phyloP scores from a whole-genome alignment of 1,284 basidiomycete genomes.

The Cutaneotrichosporon sp. region DNA sequence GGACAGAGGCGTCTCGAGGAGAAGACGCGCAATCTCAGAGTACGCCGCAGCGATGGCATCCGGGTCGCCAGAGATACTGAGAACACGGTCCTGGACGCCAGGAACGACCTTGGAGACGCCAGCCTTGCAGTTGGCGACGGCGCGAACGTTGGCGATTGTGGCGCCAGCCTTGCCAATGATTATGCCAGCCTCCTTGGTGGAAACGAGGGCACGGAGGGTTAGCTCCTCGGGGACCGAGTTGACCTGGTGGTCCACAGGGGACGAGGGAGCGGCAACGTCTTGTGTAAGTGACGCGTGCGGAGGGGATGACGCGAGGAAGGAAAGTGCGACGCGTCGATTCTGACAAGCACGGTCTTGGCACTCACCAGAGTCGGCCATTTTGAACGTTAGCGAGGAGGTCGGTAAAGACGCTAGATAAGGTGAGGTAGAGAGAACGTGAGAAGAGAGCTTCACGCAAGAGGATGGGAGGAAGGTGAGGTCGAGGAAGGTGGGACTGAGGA shows the following conservation, averaged over 20 bases:
- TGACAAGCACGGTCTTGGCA: slow-evolving; percentile 1
- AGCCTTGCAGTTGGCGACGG: slow-evolving; percentile 93
- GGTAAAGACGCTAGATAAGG: slow-evolving; percentile 16
- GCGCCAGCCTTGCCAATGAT: slow-evolving; percentile 93
- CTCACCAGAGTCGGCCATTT: slow-evolving; percentile 21
- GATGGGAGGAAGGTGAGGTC: slow-evolving; percentile 17
- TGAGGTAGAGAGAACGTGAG: slow-evolving; percentile 15
- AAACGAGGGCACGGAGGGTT: slow-evolving; percentile 88
- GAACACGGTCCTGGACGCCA: slow-evolving; percentile 95
- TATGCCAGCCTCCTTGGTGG: slow-evolving; percentile 93
- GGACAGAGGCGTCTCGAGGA: slow-evolving; percentile 67
- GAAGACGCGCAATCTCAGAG: slow-evolving; percentile 88
- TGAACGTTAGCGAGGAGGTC: slow-evolving; percentile 20
- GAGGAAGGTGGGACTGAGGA: neutral
- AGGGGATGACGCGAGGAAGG: neutral
- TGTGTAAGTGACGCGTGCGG: neutral
- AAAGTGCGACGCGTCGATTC: slow-evolving; percentile 9
- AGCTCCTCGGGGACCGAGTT: slow-evolving; percentile 56
- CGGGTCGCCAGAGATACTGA: slow-evolving; percentile 87
- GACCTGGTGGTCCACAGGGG: slow-evolving; percentile 28
- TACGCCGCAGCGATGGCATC: slow-evolving; percentile 94
- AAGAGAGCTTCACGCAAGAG: slow-evolving; percentile 19
- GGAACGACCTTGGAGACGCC: slow-evolving; percentile 97
- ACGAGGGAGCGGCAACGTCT: slow-evolving; percentile 38
- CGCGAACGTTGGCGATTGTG: slow-evolving; percentile 93